phyloP scores from a whole-genome alignment of 257 asterid species.

The Fraxinus anomala region DNA sequence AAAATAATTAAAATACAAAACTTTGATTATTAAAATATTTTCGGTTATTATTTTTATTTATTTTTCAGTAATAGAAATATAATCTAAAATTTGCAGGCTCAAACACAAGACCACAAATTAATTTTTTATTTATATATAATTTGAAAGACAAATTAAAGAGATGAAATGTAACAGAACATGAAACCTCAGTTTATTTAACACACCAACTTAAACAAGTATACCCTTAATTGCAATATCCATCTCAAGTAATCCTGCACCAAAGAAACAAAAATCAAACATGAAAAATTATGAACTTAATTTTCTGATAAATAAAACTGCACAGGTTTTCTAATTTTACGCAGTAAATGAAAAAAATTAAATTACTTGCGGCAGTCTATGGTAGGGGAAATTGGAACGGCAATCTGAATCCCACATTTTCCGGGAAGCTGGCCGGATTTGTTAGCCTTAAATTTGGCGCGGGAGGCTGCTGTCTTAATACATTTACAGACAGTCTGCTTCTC shows the following conservation, averaged over 20 bases:
- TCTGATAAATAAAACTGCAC: neutral
- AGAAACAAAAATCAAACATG: neutral
- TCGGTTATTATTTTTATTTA: too few species aligned
- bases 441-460: constrained; percentile 26
- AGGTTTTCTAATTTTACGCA: neutral
- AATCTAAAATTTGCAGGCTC: too few species aligned
- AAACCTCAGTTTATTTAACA: constrained; percentile 20
- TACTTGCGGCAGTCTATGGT: constrained; percentile 53
- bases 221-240: constrained; percentile 3
- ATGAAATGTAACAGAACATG: too few species aligned
- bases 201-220: neutral
- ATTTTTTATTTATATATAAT: too few species aligned
- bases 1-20: too few species aligned
- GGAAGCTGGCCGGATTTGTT: constrained; percentile 58
- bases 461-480: constrained; percentile 56
- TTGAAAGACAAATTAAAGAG: neutral
- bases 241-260: constrained; percentile 45
- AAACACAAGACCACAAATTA: too few species aligned
- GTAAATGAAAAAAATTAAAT: neutral
- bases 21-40: too few species aligned
- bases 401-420: constrained; percentile 47
- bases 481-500: constrained; percentile 54
- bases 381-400: constrained; percentile 35
- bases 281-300: too few species aligned
- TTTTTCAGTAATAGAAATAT: too few species aligned